Percentiles rank a stretch among this genome's conserved stretches.
Conservation (phyloP, 1,284 basidiomycete genomes). For the Cryptococcus sp. region DNA sequence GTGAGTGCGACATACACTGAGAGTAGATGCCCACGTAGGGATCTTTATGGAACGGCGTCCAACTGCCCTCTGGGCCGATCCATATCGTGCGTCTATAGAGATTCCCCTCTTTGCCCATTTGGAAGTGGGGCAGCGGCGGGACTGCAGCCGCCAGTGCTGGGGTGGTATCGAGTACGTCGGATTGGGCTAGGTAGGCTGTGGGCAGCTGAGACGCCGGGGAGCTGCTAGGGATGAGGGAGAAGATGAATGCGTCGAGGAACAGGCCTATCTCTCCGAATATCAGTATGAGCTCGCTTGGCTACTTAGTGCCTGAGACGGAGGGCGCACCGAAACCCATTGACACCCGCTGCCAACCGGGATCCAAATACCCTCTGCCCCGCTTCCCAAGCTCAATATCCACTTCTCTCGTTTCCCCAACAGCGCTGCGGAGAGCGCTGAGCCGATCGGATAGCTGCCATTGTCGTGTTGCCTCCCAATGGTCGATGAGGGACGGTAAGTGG, state of each 20-base stretch:
- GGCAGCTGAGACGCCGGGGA: conserved; percentile 26
- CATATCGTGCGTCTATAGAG: conserved; percentile 45
- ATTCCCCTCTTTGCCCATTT: conserved; percentile 25
- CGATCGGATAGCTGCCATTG: conserved; percentile 62
- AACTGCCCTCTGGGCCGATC: conserved; percentile 44
- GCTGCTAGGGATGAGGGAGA: conserved; percentile 37
- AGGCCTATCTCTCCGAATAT: conserved; percentile 27
- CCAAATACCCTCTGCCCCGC: conserved; percentile 42
- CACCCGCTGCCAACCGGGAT: conserved; percentile 39
- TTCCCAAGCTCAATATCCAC: conserved; percentile 47
- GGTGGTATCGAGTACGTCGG: conserved; percentile 35
- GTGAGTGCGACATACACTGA: conserved; percentile 30
- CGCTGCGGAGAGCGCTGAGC: conserved; percentile 17
- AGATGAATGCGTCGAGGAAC: conserved; percentile 50
- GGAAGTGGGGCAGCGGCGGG: conserved; percentile 37
- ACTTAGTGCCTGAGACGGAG: not conserved
- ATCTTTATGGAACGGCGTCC: conserved; percentile 49
- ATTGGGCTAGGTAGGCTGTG: conserved; percentile 49
- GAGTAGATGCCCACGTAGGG: conserved; percentile 49
- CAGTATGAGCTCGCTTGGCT: not conserved
- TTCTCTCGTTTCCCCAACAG: conserved; percentile 30
- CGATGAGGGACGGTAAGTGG: conserved; percentile 27
- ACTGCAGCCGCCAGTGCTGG: conserved; percentile 20
- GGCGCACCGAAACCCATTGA: conserved; percentile 44
- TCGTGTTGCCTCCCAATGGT: conserved; percentile 42